Evolutionary conservation across 139 green algal species (phyloP).

Genomic region (Auxenochlorella pyrenoidosa): DNA sequence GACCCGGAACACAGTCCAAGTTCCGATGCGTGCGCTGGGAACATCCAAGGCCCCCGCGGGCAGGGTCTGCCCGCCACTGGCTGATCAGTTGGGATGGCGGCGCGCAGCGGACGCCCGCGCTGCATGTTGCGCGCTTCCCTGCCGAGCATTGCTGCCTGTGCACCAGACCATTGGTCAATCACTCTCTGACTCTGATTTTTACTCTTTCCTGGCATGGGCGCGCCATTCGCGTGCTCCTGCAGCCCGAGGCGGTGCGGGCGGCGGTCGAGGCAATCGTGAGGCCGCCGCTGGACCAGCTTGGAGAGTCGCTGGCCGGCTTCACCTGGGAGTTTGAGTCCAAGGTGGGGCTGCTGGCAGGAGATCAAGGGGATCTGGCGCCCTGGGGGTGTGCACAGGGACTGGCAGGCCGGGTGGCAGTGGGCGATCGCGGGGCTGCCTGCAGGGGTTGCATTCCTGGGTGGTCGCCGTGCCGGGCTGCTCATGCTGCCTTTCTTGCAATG

Average conservation of each 20-base stretch:
- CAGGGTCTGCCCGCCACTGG: background rate
- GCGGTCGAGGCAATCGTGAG: slow-evolving; percentile 61
- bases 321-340: slow-evolving; percentile 80
- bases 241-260: slow-evolving; percentile 67
- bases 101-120: no score
- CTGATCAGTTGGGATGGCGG: background rate
- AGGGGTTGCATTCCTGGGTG: background rate
- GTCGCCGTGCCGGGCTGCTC: background rate
- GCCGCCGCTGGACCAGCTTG: slow-evolving; percentile 52
- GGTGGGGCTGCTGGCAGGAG: slow-evolving; percentile 40
- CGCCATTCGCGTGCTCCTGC: background rate
- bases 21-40: background rate
- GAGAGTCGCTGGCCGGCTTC: slow-evolving; percentile 68
- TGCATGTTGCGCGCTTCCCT: background rate
- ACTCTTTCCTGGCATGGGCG: background rate
- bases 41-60: background rate
- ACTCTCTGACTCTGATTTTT: no score
- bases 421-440: no score
- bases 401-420: no score
- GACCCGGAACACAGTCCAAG: background rate
- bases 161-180: background rate
- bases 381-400: no score
- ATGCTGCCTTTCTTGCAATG: background rate
- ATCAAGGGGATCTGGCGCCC: no score
- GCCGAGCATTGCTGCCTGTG: background rate